These are phyloP conservation scores for Nakazawaea ishiwadae DNA, from an alignment of 805 yeast genomes.

Conservation along the genomic window DNA sequence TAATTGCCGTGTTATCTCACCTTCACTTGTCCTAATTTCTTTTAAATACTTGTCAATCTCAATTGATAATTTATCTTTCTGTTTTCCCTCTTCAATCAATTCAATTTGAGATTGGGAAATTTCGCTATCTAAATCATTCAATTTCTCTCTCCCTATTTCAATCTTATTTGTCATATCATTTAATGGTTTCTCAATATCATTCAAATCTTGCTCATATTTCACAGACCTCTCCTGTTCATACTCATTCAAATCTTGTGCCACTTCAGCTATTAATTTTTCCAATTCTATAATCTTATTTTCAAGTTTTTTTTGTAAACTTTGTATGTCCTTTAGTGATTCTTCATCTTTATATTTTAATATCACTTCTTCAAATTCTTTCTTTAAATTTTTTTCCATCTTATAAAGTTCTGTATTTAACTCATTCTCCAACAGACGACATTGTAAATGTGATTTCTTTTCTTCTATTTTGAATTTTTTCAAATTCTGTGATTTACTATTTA, in stretches of 20 bases:
- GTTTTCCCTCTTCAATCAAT: too few relatives aligned
- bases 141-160: background rate
- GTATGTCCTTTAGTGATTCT: background rate
- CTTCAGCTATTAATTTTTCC: background rate
- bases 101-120: too few relatives aligned
- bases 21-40: too few relatives aligned
- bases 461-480: constrained; percentile 14
- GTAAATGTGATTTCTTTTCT: constrained; percentile 13
- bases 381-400: constrained; percentile 16
- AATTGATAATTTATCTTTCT: too few relatives aligned
- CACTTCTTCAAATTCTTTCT: constrained; percentile 9
- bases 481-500: constrained; percentile 5
- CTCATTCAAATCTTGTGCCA: background rate
- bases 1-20: too few relatives aligned
- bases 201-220: background rate
- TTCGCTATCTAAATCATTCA: background rate
- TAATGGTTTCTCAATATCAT: constrained; percentile 1
- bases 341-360: constrained; percentile 12
- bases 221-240: background rate
- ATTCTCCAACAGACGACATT: constrained; percentile 14
- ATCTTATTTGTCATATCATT: background rate
- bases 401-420: constrained; percentile 18
- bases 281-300: background rate
- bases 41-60: too few relatives aligned
- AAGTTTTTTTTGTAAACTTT: background rate